Evolutionary conservation across 78 protist genomes (phyloP).

Genomic region (Dictyostelium firmibasis): DNA sequence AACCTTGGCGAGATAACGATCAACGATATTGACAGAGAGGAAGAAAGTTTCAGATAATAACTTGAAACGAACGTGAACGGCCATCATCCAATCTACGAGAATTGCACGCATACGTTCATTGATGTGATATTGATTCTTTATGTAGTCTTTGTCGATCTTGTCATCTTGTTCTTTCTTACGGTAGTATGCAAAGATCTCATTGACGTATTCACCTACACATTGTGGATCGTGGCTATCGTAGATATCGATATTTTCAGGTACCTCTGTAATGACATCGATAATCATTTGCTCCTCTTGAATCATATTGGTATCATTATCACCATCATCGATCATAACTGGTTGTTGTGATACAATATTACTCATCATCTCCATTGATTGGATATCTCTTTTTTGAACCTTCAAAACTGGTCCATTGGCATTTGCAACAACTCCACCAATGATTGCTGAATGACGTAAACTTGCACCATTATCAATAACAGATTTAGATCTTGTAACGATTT

Average conservation of each 20-base stretch:
- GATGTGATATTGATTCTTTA: slow-evolving; percentile 57
- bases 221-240: slow-evolving; percentile 83
- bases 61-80: slow-evolving; percentile 94
- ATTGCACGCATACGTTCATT: slow-evolving; percentile 93
- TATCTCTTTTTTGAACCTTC: background rate
- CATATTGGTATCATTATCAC: slow-evolving; percentile 5
- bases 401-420: background rate
- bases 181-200: slow-evolving; percentile 75
- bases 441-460: background rate
- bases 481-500: background rate
- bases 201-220: slow-evolving; percentile 81
- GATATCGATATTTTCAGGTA: slow-evolving; percentile 77
- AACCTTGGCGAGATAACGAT: slow-evolving; percentile 86
- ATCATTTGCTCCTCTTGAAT: background rate
- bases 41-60: slow-evolving; percentile 92
- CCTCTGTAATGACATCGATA: background rate
- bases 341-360: background rate
- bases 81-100: slow-evolving; percentile 97
- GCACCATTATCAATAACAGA: slow-evolving; percentile 6
- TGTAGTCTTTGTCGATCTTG: slow-evolving; percentile 35
- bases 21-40: slow-evolving; percentile 94
- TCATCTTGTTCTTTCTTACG: slow-evolving; percentile 53
- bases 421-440: background rate
- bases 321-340: background rate
- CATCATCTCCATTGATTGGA: slow-evolving; percentile 10